Conservation (phyloP, 2,329 filamentous ascomycete genomes). For the Talaromyces sp. region DNA sequence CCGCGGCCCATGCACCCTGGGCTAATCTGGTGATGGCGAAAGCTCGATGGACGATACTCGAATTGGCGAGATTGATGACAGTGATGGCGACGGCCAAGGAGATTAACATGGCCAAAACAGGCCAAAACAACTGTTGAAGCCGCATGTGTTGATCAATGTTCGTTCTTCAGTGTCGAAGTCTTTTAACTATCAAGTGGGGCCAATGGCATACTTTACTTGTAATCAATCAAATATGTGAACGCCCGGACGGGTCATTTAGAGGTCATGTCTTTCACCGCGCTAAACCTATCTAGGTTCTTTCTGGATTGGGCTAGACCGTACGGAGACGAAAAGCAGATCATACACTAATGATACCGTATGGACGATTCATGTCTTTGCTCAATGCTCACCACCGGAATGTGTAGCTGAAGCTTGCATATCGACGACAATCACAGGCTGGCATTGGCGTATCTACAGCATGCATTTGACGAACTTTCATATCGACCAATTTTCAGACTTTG, state of each 20-base stretch:
- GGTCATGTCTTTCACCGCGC: background rate
- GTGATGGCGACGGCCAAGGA: too few relatives aligned
- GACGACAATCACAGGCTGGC: background rate
- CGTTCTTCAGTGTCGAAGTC: background rate
- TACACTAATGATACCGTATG: background rate
- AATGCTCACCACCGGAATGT: background rate
- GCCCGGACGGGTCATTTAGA: background rate
- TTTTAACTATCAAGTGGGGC: background rate
- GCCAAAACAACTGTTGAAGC: too few relatives aligned
- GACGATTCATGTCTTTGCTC: too few relatives aligned
- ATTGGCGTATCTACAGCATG: background rate
- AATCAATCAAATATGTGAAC: background rate
- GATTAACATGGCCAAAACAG: too few relatives aligned
- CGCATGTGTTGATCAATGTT: background rate
- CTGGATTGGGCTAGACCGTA: background rate
- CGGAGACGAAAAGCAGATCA: background rate
- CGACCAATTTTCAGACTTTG: background rate
- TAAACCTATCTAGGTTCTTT: slow-evolving; percentile 9
- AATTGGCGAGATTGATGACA: too few relatives aligned
- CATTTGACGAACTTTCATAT: background rate
- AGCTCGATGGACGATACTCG: too few relatives aligned
- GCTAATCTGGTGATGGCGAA: too few relatives aligned
- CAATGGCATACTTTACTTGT: background rate
- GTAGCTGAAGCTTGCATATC: slow-evolving; percentile 3
- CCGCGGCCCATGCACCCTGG: too few relatives aligned